phyloP scores from a whole-genome alignment of 202 grass and related monocot genomes.

The Elaeis oleifera region DNA sequence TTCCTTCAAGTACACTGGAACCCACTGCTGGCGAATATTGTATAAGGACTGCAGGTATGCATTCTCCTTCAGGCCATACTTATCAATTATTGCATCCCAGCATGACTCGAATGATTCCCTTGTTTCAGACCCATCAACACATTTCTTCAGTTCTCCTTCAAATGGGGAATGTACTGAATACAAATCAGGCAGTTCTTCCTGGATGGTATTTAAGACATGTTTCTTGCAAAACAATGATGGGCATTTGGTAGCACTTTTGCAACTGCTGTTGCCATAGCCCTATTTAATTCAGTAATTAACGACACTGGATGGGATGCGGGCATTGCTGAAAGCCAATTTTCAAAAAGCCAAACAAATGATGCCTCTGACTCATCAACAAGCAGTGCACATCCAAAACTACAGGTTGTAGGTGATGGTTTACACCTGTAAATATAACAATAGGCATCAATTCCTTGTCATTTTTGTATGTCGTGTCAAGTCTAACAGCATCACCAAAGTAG shows the following conservation, averaged over 20 bases:
- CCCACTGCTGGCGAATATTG: conserved; percentile 63
- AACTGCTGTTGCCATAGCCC: conserved; percentile 45
- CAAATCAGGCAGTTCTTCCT: conserved; percentile 48
- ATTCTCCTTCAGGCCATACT: conserved; percentile 57
- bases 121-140: conserved; percentile 54
- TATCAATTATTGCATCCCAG: conserved; percentile 50
- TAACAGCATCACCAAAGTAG: conserved; percentile 84
- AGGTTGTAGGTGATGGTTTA: conserved; percentile 82
- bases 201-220: conserved; percentile 51
- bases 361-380: conserved; percentile 80
- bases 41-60: conserved; percentile 64
- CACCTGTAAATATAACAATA: conserved; percentile 71
- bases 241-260: conserved; percentile 62
- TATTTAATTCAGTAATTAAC: conserved; percentile 63
- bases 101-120: conserved; percentile 67
- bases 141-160: conserved; percentile 57
- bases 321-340: conserved; percentile 92
- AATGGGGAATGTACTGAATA: conserved; percentile 43
- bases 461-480: conserved; percentile 61
- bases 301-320: conserved; percentile 53
- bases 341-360: conserved; percentile 85
- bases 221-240: conserved; percentile 56
- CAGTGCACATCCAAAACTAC: conserved; percentile 77
- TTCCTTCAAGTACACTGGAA: conserved; percentile 51
- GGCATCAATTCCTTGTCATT: conserved; percentile 71